Percentiles rank a stretch among this genome's conserved stretches.
Evolutionary conservation across 2,329 filamentous ascomycete species (phyloP).

Genomic region (Aspergillus brasiliensis): DNA sequence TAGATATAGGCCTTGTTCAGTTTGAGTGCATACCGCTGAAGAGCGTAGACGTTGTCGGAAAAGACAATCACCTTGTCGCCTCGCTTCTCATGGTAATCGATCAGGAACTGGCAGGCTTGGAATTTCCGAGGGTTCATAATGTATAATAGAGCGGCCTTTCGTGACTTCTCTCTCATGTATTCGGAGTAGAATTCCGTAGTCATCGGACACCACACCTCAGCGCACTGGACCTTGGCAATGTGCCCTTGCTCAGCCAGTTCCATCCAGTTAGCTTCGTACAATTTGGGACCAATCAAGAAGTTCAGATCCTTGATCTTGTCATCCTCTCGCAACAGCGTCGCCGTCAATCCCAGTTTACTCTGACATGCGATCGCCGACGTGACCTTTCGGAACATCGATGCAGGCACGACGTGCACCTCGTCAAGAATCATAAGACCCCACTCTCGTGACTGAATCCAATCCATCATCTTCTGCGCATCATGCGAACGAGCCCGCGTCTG

Average conservation of each 20-base stretch:
- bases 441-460: conserved; percentile 83
- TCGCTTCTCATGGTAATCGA: conserved; percentile 91
- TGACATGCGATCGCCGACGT: conserved; percentile 92
- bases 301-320: conserved; percentile 98
- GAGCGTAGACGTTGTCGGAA: conserved; percentile 92
- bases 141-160: conserved; percentile 72
- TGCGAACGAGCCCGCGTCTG: conserved; percentile 83
- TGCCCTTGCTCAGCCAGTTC: conserved; percentile 95
- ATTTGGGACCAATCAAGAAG: conserved; percentile 93
- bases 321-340: conserved; percentile 90
- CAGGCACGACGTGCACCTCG: conserved; percentile 96
- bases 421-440: conserved; percentile 98
- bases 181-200: conserved; percentile 97
- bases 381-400: conserved; percentile 93
- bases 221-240: conserved; percentile 95
- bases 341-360: conserved; percentile 90
- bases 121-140: conserved; percentile 99
- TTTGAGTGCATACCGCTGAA: conserved; percentile 81
- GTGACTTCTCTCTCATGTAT: conserved; percentile 73
- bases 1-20: conserved; percentile 88
- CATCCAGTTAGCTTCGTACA: conserved; percentile 99
- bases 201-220: conserved; percentile 99
- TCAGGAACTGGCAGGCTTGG: conserved; percentile 96
- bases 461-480: conserved; percentile 96
- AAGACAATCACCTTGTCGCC: conserved; percentile 99